These are phyloP conservation scores for Blastobotrys proliferans DNA, from an alignment of 1,139 yeast species.

Conservation along the genomic window DNA sequence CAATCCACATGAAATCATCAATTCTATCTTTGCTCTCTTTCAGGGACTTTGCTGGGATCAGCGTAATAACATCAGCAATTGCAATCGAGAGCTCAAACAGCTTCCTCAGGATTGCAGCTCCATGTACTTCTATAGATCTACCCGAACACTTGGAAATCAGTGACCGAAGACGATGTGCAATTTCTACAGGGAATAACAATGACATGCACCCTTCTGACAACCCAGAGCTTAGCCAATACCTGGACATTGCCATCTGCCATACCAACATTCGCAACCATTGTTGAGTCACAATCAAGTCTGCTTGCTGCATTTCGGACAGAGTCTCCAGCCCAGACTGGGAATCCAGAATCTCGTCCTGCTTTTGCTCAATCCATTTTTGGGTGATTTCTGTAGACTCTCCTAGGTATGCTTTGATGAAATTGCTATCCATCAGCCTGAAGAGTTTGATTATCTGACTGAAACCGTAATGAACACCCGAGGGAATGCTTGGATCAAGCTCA, in stretches of 20 bases:
- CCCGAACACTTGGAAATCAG: conserved; percentile 16
- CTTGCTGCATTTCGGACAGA: conserved; percentile 22
- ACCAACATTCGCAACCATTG: conserved; percentile 24
- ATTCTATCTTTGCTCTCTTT: conserved; percentile 14
- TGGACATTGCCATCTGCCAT: conserved; percentile 25
- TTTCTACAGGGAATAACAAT: conserved; percentile 21
- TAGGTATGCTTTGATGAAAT: conserved; percentile 20
- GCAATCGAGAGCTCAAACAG: conserved; percentile 20
- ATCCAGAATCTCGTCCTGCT: conserved; percentile 16
- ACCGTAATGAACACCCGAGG: conserved; percentile 18
- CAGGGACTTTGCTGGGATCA: conserved; percentile 16
- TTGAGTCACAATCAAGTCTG: conserved; percentile 21
- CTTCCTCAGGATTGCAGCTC: conserved; percentile 19
- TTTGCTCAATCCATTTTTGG: conserved; percentile 20
- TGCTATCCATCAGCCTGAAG: conserved; percentile 20
- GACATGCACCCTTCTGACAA: conserved; percentile 18
- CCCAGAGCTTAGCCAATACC: conserved; percentile 15
- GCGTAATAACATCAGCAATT: conserved; percentile 21
- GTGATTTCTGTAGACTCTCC: conserved; percentile 10
- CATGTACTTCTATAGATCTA: conserved; percentile 20
- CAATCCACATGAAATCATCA: conserved; percentile 21
- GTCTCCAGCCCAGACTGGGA: conserved; percentile 14
- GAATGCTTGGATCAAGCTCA: conserved; percentile 15
- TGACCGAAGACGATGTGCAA: conserved; percentile 18
- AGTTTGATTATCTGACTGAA: conserved; percentile 21